A percentile compares a stretch with the other conserved stretches of the same genome.
Evolutionary conservation across 139 green algal species (phyloP).

Genomic region (Chlamydomonas applanata): DNA sequence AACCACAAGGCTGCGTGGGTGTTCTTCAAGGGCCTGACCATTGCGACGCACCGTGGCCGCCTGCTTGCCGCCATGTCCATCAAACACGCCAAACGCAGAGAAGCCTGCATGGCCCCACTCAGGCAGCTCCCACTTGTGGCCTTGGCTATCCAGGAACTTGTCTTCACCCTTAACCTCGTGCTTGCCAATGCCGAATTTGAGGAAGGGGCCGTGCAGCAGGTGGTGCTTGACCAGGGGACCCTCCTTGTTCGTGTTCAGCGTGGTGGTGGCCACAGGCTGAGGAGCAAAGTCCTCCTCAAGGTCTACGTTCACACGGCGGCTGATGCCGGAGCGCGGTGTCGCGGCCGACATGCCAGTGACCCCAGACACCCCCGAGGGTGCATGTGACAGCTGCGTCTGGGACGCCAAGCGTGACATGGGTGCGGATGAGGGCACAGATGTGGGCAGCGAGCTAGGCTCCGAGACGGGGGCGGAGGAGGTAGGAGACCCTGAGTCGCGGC

Average conservation of each 20-base stretch:
- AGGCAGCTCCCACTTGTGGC: slow-evolving; percentile 29
- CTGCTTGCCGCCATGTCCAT: slow-evolving; percentile 50
- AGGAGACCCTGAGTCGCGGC: neutral
- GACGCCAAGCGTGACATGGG: too few relatives aligned
- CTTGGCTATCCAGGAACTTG: slow-evolving; percentile 32
- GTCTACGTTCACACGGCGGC: slow-evolving; percentile 10
- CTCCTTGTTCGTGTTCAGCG: neutral
- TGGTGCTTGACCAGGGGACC: neutral
- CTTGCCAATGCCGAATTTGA: slow-evolving; percentile 27
- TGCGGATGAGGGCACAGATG: too few relatives aligned
- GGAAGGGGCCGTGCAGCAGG: slow-evolving; percentile 25
- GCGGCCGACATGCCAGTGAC: neutral
- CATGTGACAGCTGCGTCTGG: neutral
- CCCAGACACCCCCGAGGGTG: neutral
- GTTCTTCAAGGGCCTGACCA: too few relatives aligned
- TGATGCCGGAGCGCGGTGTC: neutral
- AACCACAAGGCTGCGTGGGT: too few relatives aligned
- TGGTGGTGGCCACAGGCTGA: neutral
- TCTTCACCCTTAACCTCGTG: slow-evolving; percentile 46
- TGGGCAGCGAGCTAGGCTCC: too few relatives aligned
- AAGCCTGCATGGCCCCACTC: slow-evolving; percentile 20
- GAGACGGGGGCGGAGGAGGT: neutral
- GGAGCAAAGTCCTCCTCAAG: slow-evolving; percentile 22
- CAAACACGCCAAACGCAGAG: slow-evolving; percentile 57
- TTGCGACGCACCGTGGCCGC: slow-evolving; percentile 20